phyloP scores from a whole-genome alignment of 768 basidiomycete genomes.

The Xerocomellus intermedius region DNA sequence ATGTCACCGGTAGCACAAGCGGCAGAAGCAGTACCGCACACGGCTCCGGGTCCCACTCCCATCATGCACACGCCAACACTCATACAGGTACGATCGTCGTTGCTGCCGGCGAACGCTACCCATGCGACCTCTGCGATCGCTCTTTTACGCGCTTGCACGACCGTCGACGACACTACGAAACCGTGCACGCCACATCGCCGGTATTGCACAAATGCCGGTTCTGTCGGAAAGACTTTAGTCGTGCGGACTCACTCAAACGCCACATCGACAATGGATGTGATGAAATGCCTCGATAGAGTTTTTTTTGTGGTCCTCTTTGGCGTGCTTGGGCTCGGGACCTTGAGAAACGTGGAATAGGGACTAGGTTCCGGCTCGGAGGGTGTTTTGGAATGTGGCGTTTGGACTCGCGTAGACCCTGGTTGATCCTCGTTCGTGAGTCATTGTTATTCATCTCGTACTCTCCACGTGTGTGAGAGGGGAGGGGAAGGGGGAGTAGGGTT shows the following conservation, averaged over 20 bases:
- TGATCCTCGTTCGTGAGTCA: constrained; percentile 20
- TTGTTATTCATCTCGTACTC: constrained; percentile 9
- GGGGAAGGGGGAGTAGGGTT: not conserved
- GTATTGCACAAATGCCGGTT: constrained; percentile 67
- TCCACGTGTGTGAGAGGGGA: constrained; percentile 6
- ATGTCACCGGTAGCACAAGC: constrained; percentile 6
- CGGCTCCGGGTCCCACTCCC: not conserved
- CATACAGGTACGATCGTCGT: constrained; percentile 16
- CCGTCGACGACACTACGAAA: constrained; percentile 78
- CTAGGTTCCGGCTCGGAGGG: constrained; percentile 9
- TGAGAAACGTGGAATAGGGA: constrained; percentile 11
- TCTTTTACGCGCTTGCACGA: constrained; percentile 81
- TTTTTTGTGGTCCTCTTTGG: constrained; percentile 2
- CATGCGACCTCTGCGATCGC: constrained; percentile 73
- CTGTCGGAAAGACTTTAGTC: constrained; percentile 78
- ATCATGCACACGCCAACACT: constrained; percentile 5
- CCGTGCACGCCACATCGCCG: constrained; percentile 64
- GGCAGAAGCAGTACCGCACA: constrained; percentile 18
- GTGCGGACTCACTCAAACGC: constrained; percentile 76
- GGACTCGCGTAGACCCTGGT: constrained; percentile 4
- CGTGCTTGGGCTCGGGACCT: constrained; percentile 12
- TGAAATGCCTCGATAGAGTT: constrained; percentile 47
- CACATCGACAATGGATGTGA: constrained; percentile 82
- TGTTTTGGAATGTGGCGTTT: constrained; percentile 14
- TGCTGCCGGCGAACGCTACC: constrained; percentile 55